Percentiles rank a stretch among this genome's conserved stretches.
Evolutionary conservation across 2,329 filamentous ascomycete species (phyloP).

Genomic region (Scytalidium lignicola): DNA sequence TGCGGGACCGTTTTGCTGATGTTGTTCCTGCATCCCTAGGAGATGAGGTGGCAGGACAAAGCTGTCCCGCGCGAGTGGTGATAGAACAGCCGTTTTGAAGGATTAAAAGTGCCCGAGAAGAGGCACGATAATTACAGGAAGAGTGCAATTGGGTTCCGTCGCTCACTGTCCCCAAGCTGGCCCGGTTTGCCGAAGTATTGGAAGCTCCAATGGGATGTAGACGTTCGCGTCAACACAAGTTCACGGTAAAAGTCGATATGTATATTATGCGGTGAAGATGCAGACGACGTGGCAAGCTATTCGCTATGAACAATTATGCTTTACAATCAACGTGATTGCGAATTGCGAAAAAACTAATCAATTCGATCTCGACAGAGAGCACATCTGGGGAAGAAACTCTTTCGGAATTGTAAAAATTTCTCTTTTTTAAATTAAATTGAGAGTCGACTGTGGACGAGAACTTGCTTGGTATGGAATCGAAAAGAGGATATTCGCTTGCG

Average conservation of each 20-base stretch:
- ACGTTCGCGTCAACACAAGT: background rate
- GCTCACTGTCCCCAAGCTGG: background rate
- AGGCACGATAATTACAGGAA: conserved; percentile 22
- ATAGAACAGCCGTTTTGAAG: conserved; percentile 79
- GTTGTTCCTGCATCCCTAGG: conserved; percentile 87
- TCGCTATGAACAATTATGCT: background rate
- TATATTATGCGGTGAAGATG: background rate
- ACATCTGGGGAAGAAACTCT: background rate
- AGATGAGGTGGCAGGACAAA: conserved; percentile 79
- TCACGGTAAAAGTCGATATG: background rate
- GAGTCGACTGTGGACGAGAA: too few relatives aligned
- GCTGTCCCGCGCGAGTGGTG: conserved; percentile 73
- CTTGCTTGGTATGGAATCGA: too few relatives aligned
- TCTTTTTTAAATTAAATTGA: background rate
- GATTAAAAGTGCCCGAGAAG: conserved; percentile 40
- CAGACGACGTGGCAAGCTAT: background rate
- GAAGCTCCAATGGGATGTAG: background rate
- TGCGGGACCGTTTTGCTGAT: conserved; percentile 54
- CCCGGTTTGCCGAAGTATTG: background rate
- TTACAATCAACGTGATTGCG: background rate
- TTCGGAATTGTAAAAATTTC: too few relatives aligned
- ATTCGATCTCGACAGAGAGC: background rate
- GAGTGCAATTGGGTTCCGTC: background rate
- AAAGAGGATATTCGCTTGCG: background rate
- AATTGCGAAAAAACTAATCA: background rate